Evolutionary conservation across 306 rosid genomes (phyloP), one percentile per base, ranked within the genome.

Genomic region (Parietaria judaica): DNA sequence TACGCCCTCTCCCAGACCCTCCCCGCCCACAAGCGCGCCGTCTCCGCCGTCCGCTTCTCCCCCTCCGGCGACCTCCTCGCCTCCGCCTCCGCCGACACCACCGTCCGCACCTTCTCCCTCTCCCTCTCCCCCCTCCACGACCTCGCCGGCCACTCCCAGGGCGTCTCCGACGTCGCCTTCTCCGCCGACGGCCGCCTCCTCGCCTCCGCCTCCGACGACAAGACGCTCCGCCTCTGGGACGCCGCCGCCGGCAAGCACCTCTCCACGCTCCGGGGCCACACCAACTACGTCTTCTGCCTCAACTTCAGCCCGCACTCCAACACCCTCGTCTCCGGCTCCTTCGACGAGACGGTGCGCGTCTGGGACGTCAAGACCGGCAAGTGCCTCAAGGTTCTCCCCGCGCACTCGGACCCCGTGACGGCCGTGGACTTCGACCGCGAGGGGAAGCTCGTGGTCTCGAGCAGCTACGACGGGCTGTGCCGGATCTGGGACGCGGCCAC

Each of bases 151-250:
- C 99, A 92, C 69, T 78, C 78, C 13, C 96, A 86, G 36, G 99
- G 96, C 48, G 90, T 92, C 39, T 88, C 99, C 37, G 96, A 92
- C 60, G 75, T 92, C 17, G 94, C 99, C 69, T 92, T 92, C 76
- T 92, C 99, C 54, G 75, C 94, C 3, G 96, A 88, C 70, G 82
- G 90, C 3, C 94, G 96, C 8, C 84, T 75, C 69, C 80, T 92
- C 1, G 95, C 84, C 51, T 88, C 99, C 4, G 96, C 96, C 71
- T 92, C 99, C 66, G 99, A 88, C 76, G 96, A 92, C 78, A 88
- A 88, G 75, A 92, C 94, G 69, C 81, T 88, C 58, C 90, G 90
- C 14, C 77, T 92, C 34, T 92, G 99, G 99, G 99, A 92, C 62
- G 88, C 88, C 23, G 71, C 84, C 15, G 69, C 96, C 0, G 99